Conservation (phyloP, 2,329 filamentous ascomycete genomes). For the Ophiostoma australiae region DNA sequence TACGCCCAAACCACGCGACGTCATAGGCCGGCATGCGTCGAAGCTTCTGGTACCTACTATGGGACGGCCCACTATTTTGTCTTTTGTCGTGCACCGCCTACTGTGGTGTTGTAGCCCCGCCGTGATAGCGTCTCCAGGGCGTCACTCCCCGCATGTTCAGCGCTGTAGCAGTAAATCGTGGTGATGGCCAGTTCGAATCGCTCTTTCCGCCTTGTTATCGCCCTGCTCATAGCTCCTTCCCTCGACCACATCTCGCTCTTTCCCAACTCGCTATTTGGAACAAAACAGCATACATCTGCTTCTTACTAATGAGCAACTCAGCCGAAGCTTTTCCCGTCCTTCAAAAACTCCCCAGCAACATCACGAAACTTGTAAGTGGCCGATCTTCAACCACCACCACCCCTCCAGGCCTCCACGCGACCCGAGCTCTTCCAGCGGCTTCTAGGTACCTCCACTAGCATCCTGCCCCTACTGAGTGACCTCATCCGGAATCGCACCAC, state of each 20-base stretch:
- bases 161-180: neutral
- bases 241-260: neutral
- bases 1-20: neutral
- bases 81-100: too few relatives aligned
- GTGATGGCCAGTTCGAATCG: slow-evolving; percentile 10
- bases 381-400: neutral
- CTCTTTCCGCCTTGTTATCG: neutral
- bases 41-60: slow-evolving; percentile 27
- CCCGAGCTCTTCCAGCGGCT: slow-evolving; percentile 23
- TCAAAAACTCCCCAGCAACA: neutral
- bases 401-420: neutral
- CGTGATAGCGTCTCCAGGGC: neutral
- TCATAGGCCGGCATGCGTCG: slow-evolving; percentile 20
- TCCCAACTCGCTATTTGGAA: neutral
- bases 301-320: neutral
- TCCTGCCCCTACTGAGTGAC: neutral
- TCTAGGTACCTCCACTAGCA: slow-evolving; percentile 21
- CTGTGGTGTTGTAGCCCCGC: neutral
- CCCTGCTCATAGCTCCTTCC: neutral
- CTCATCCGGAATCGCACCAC: slow-evolving; percentile 22
- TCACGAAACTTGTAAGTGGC: neutral
- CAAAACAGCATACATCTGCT: neutral
- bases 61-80: neutral
- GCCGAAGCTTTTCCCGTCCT: slow-evolving; percentile 20
- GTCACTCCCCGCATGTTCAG: slow-evolving; percentile 12